These are phyloP conservation scores for Pseudogymnoascus sp. DNA, from an alignment of 2,329 filamentous ascomycete species.

Conservation along the genomic window DNA sequence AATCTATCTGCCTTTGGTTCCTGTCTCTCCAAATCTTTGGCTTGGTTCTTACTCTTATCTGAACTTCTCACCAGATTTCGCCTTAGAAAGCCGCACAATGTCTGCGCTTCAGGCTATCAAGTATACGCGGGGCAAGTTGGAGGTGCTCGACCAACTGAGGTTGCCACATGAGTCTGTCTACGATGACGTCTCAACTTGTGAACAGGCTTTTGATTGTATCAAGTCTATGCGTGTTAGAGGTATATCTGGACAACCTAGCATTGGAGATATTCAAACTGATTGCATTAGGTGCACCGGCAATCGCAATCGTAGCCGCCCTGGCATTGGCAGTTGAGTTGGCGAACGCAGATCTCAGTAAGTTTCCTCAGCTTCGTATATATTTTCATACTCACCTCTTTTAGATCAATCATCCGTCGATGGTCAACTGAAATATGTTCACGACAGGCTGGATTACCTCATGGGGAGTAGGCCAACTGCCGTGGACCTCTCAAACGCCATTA, in stretches of 20 bases:
- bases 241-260: conserved; percentile 17
- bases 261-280: conserved; percentile 15
- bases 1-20: neutral
- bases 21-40: neutral
- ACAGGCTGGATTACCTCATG: conserved; percentile 78
- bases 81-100: conserved; percentile 15
- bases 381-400: neutral
- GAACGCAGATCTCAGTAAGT: conserved; percentile 42
- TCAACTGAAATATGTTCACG: conserved; percentile 63
- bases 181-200: conserved; percentile 60
- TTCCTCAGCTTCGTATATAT: conserved; percentile 8
- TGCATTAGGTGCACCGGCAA: conserved; percentile 69
- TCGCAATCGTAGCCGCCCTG: conserved; percentile 93
- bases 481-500: conserved; percentile 83
- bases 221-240: conserved; percentile 69
- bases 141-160: conserved; percentile 77
- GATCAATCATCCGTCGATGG: conserved; percentile 35
- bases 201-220: conserved; percentile 77
- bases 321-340: conserved; percentile 79
- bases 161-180: conserved; percentile 76
- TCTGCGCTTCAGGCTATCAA: conserved; percentile 65
- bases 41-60: neutral
- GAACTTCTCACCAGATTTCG: neutral
- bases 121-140: conserved; percentile 63
- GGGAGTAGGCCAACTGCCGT: conserved; percentile 90